Evolutionary conservation across 345 rosid genomes (phyloP).

Genomic region (Dimocarpus longan): DNA sequence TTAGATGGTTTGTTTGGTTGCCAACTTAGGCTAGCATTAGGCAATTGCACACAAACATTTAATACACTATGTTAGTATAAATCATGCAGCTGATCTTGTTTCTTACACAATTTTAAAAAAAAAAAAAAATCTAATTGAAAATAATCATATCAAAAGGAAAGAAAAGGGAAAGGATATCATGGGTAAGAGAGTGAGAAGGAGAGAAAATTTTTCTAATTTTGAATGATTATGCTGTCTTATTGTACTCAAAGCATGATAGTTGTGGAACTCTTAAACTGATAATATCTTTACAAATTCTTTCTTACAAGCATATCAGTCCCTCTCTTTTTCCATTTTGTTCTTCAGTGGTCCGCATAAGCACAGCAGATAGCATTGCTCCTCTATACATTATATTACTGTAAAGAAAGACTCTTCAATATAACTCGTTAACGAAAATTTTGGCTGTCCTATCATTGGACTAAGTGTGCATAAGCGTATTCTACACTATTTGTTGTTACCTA

Average conservation of each 20-base stretch:
- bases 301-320: background rate
- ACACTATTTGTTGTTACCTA: constrained; percentile 38
- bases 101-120: background rate
- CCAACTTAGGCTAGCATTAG: constrained; percentile 2
- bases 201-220: no score
- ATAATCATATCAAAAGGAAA: background rate
- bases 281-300: background rate
- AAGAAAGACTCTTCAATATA: background rate
- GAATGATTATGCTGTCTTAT: background rate
- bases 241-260: background rate
- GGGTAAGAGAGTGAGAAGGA: background rate
- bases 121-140: background rate
- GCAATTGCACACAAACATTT: background rate
- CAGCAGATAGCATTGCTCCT: background rate
- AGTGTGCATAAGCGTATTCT: constrained; percentile 23
- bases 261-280: background rate
- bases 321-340: background rate
- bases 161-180: background rate
- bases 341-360: background rate
- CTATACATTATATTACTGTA: background rate
- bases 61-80: no score
- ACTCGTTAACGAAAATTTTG: background rate
- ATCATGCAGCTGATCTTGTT: background rate
- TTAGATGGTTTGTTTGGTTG: background rate
- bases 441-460: background rate